phyloP scores from a whole-genome alignment of 805 yeast species.

The Metschnikowia gelsemii region DNA sequence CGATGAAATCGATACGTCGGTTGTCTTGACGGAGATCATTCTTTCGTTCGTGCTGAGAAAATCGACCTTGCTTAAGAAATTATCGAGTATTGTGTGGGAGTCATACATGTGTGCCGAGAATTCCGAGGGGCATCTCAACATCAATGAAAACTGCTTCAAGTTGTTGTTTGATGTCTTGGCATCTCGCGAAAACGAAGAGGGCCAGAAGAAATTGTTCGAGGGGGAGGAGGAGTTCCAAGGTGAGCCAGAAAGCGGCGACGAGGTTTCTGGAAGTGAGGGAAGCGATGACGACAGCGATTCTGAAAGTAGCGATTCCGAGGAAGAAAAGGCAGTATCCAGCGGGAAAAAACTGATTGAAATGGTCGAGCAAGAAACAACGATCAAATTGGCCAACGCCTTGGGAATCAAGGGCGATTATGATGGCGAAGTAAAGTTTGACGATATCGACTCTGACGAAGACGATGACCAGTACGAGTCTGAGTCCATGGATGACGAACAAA shows the following conservation, averaged over 20 bases:
- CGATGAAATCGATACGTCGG: slow-evolving; percentile 32
- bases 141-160: slow-evolving; percentile 34
- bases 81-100: slow-evolving; percentile 43
- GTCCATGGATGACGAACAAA: slow-evolving; percentile 92
- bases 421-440: slow-evolving; percentile 48
- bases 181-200: slow-evolving; percentile 76
- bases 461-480: slow-evolving; percentile 58
- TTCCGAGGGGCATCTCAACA: slow-evolving; percentile 27
- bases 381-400: slow-evolving; percentile 67
- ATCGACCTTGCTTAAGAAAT: slow-evolving; percentile 36
- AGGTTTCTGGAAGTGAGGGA: neutral
- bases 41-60: slow-evolving; percentile 46
- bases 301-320: slow-evolving; percentile 11
- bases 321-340: slow-evolving; percentile 15
- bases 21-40: slow-evolving; percentile 43
- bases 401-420: slow-evolving; percentile 52
- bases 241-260: slow-evolving; percentile 16
- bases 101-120: slow-evolving; percentile 34
- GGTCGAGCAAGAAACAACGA: slow-evolving; percentile 48
- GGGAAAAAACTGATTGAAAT: slow-evolving; percentile 10
- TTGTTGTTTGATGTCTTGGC: slow-evolving; percentile 37
- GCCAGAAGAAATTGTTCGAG: slow-evolving; percentile 74
- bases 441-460: slow-evolving; percentile 33
- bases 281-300: slow-evolving; percentile 9
- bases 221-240: slow-evolving; percentile 43